Evolutionary conservation across 2,329 filamentous ascomycete species (phyloP).

Genomic region (Acephala macrosclerotiorum): DNA sequence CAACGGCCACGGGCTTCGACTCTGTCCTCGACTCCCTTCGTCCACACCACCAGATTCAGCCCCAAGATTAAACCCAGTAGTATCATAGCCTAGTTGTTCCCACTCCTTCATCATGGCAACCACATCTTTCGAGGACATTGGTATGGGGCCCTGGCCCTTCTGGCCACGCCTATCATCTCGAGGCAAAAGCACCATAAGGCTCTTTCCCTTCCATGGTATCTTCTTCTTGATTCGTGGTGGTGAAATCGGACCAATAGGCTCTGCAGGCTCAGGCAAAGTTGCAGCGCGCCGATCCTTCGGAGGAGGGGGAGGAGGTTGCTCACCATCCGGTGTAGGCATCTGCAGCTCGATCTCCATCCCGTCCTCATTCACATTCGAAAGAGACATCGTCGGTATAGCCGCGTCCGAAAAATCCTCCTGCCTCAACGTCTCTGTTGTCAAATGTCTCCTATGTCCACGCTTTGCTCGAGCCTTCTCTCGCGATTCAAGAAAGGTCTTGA

Average conservation of each 20-base stretch:
- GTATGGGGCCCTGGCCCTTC: slow-evolving; percentile 59
- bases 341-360: slow-evolving; percentile 31
- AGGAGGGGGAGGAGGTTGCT: slow-evolving; percentile 49
- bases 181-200: slow-evolving; percentile 74
- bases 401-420: slow-evolving; percentile 40
- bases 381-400: slow-evolving; percentile 35
- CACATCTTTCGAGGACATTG: slow-evolving; percentile 63
- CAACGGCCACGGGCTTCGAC: slow-evolving; percentile 72
- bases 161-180: slow-evolving; percentile 71
- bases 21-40: slow-evolving; percentile 55
- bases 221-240: slow-evolving; percentile 73
- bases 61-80: slow-evolving; percentile 71
- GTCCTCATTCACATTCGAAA: slow-evolving; percentile 31
- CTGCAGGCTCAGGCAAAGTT: slow-evolving; percentile 25
- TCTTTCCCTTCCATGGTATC: slow-evolving; percentile 78
- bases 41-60: slow-evolving; percentile 43
- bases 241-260: slow-evolving; percentile 44
- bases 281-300: slow-evolving; percentile 39
- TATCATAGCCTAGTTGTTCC: slow-evolving; percentile 73
- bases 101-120: slow-evolving; percentile 69
- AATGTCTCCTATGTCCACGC: slow-evolving; percentile 43
- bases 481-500: slow-evolving; percentile 39
- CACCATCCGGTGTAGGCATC: slow-evolving; percentile 39
- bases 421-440: slow-evolving; percentile 42
- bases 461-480: slow-evolving; percentile 34